Evolutionary conservation across 352 stramenopile genomes (phyloP), one percentile per base, ranked within the genome.

Genomic region (Blastocystis sp.): DNA sequence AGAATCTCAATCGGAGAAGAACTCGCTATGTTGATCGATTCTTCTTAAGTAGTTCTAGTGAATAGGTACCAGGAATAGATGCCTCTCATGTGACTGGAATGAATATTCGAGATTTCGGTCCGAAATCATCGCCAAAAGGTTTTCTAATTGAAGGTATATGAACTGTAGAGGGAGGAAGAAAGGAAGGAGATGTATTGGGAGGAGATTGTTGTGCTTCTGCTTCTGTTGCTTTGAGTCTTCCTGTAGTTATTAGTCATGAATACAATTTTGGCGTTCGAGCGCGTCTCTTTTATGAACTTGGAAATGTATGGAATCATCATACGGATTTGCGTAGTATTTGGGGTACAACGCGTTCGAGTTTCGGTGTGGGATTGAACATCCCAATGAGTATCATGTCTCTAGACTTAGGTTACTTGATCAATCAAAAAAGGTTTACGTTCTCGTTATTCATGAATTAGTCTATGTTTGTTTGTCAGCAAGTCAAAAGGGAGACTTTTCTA

Each of bases 291-390:
- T 65, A 65, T 21, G 71, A 83, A 54, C 16, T 65, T 32, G 71
- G 71, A n/a, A 83, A 83, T 66, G 71, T 83, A 49, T 83, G 71
- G 71, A 83, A 83, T 63, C 51, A n/a, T n/a, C 32, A 32, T 4
- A 35, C 59, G 24, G 42, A 32, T 9, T 29, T 54, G 7, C 27
- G 37, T 77, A 29, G 65, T 42, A 56, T 29, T 9, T 27, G 65
- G 24, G 37, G 37, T 24, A 57, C 29, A 9, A 51, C 51, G 19
- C 49, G 51, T 16, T 52, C 49, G 1, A 24, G 19, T 19, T 39
- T 52, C 11, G 71, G 71, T 2, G 46, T 66, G 11, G 71, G 71
- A 32, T 9, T 83, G 5, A 35, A 19, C 11, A 9, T 83, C 6
- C 71, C 71, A 49, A 16, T 83, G 27, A 32, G 71, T 14, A 46